Conservation (phyloP, 106 monocot species). For the Apostasia shenzhenica region DNA sequence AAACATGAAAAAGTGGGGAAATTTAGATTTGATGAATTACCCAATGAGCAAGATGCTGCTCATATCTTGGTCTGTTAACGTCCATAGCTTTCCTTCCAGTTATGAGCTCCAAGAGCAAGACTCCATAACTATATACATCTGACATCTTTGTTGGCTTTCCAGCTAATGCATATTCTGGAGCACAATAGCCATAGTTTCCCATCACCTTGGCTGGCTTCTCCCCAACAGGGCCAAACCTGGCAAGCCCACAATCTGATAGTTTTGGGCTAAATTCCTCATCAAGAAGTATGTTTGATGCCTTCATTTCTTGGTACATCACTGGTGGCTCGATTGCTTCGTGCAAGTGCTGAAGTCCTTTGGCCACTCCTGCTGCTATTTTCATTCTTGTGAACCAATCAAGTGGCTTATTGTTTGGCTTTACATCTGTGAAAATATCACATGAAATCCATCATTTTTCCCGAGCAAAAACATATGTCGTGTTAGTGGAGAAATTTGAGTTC, state of each 20-base stretch:
- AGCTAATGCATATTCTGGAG: slow-evolving; percentile 27
- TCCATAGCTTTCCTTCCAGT: slow-evolving; percentile 16
- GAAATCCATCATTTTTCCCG: background rate
- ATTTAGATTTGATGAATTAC: slow-evolving; percentile 6
- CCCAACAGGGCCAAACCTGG: slow-evolving; percentile 18
- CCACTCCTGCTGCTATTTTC: slow-evolving; percentile 29
- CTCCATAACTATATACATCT: slow-evolving; percentile 59
- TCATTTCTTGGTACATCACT: slow-evolving; percentile 20
- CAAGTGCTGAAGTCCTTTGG: slow-evolving; percentile 23
- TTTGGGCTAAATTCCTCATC: slow-evolving; percentile 18
- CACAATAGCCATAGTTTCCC: slow-evolving; percentile 63
- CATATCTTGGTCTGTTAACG: background rate
- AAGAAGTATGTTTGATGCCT: slow-evolving; percentile 30
- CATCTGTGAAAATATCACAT: background rate
- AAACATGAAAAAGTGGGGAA: too few species aligned
- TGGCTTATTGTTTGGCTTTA: slow-evolving; percentile 1
- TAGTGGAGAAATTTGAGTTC: background rate
- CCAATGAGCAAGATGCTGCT: slow-evolving; percentile 22
- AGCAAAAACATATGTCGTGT: background rate
- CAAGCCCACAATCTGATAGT: slow-evolving; percentile 27
- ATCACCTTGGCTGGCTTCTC: slow-evolving; percentile 36
- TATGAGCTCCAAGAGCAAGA: slow-evolving; percentile 23
- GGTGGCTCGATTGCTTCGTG: slow-evolving; percentile 21
- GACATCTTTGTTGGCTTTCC: slow-evolving; percentile 43
- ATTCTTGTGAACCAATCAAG: slow-evolving; percentile 26